Percentiles rank a stretch among this genome's conserved stretches.
phyloP scores from a whole-genome alignment of 2,329 filamentous ascomycete species.

The Apiospora rasikravindrae region DNA sequence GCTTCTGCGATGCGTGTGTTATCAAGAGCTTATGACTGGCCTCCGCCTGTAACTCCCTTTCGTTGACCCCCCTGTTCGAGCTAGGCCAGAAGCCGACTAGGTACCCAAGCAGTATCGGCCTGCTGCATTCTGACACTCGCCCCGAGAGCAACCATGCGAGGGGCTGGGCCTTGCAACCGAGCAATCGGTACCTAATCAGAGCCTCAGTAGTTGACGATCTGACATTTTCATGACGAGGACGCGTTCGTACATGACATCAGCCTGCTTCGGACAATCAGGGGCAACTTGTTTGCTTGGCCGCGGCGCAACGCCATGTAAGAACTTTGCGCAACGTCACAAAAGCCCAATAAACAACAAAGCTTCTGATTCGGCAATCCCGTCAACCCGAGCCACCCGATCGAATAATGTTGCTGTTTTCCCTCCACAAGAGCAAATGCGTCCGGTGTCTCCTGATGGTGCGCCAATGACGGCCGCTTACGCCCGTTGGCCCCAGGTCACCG shows the following conservation, averaged over 20 bases:
- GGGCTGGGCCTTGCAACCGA: conserved; percentile 4
- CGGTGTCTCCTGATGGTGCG: background rate
- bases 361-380: background rate
- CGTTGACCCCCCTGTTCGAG: background rate
- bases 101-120: background rate
- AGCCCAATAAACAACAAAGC: too few species aligned
- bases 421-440: background rate
- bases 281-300: background rate
- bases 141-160: background rate
- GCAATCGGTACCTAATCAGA: conserved; percentile 9
- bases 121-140: conserved; percentile 3
- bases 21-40: background rate
- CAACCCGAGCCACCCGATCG: background rate
- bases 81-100: conserved; percentile 15
- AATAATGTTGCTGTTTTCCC: background rate
- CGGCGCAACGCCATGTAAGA: background rate
- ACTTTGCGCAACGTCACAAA: conserved; percentile 1
- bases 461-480: conserved; percentile 2
- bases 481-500: background rate
- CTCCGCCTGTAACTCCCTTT: background rate
- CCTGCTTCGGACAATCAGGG: background rate
- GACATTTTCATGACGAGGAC: background rate
- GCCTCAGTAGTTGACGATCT: background rate
- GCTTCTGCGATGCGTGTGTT: background rate
- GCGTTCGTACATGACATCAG: conserved; percentile 29